Base-by-base conservation (phyloP, 2,329 filamentous ascomycete genomes). In the Cladophialophora psammophila region DNA sequence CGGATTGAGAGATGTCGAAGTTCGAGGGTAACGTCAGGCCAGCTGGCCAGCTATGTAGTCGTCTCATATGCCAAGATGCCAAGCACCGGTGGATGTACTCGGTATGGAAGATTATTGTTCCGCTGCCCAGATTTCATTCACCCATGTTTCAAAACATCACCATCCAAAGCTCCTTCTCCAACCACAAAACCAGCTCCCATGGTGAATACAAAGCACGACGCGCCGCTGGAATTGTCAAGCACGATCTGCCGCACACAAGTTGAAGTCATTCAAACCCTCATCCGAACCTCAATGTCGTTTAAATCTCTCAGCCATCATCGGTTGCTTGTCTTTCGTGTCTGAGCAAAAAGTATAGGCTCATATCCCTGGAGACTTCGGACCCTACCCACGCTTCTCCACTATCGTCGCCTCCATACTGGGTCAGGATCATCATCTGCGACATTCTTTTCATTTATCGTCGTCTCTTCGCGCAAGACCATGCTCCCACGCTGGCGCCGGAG, bases 401-500 rank as follows among this genome's bases (percentile, higher is more conserved):
- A 26, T 26, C 26, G 26, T 26, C 26, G 26, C 2, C 26, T 26
- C 26, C 26, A 26, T 26, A 2, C 26, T 26, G 26, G 26, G 18
- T 50, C 45, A 50, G 13, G 15, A 26, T 60, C 18, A 1, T 50
- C 40, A 18, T 35, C 10, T 31, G 5, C 42, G 12, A 13, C 57
- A 10, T 50, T 35, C 15, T n/a, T 26, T 40, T 38, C 32, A 9
- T 52, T 36, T 18, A n/a, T 53, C 59, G 6, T 53, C 59, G 15
- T 40, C 48, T 34, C 10, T 31, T 36, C 36, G 55, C 3, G 31
- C 20, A 15, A 58, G 55, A 42, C 36, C 55, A 12, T 32, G 13
- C 34, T 52, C 32, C 59, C 59, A 61, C 8, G 59, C 48, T n/a
- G 45, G 34, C 15, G 35, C 45, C 31, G 59, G 34, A 5, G 48